Percentiles rank a stretch among this genome's conserved stretches.
These are phyloP conservation scores for Leptographium galeiforme DNA, from an alignment of 2,329 filamentous ascomycete species.

Conservation along the genomic window DNA sequence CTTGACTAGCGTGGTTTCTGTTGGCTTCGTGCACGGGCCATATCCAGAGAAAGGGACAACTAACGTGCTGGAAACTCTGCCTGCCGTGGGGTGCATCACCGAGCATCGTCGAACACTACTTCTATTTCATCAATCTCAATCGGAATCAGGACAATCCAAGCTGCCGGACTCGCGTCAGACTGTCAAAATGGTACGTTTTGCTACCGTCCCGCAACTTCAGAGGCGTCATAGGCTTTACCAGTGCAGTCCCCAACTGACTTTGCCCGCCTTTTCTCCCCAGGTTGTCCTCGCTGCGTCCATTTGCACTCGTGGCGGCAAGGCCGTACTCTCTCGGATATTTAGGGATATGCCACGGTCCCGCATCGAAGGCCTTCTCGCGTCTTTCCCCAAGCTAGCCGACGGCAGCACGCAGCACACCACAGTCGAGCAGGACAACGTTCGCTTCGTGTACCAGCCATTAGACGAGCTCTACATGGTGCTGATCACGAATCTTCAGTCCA, in stretches of 20 bases:
- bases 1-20: conserved; percentile 1
- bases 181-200: conserved; percentile 1
- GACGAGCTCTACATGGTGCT: conserved; percentile 99
- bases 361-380: conserved; percentile 90
- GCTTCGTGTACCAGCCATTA: conserved; percentile 96
- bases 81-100: conserved; percentile 6
- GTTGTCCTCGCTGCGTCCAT: conserved; percentile 98
- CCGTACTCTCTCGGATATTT: conserved; percentile 94
- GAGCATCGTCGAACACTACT: background rate
- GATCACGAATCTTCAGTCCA: conserved; percentile 98
- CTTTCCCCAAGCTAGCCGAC: conserved; percentile 94
- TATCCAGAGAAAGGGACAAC: conserved; percentile 12
- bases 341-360: conserved; percentile 93
- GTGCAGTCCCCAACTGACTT: background rate
- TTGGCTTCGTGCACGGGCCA: conserved; percentile 9
- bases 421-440: conserved; percentile 97
- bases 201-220: too few relatives aligned
- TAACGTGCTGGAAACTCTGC: conserved; percentile 11
- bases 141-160: background rate
- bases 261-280: conserved; percentile 30
- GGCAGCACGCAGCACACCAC: conserved; percentile 95
- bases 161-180: background rate
- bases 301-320: conserved; percentile 95
- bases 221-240: background rate
- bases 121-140: background rate